phyloP scores from a whole-genome alignment of 1,139 yeast genomes.

The Yamadazyma sp. region DNA sequence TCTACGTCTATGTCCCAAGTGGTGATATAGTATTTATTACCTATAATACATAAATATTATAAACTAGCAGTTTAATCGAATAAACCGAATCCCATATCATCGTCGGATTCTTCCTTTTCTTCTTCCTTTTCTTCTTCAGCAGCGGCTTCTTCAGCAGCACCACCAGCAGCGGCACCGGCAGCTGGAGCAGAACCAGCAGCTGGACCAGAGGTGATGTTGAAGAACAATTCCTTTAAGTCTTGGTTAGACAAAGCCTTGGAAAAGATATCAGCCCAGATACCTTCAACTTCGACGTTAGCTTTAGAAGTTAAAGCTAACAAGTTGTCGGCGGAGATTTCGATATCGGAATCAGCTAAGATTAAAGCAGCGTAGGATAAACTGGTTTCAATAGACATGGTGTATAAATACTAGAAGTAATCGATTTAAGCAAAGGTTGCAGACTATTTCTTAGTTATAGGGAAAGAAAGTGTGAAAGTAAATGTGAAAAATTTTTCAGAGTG shows the following conservation, averaged over 20 bases:
- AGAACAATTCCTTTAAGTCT: slow-evolving; percentile 73
- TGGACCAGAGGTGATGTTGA: slow-evolving; percentile 75
- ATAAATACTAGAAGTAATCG: slow-evolving; percentile 42
- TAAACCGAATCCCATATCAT: slow-evolving; percentile 94
- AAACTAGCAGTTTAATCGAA: slow-evolving; percentile 38
- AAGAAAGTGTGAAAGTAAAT: neutral
- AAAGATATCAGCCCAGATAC: slow-evolving; percentile 79
- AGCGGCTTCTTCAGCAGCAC: slow-evolving; percentile 57
- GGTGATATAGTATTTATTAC: slow-evolving; percentile 3
- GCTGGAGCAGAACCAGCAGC: slow-evolving; percentile 60
- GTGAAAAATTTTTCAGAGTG: slow-evolving; percentile 10
- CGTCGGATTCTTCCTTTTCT: slow-evolving; percentile 62
- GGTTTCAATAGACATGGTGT: slow-evolving; percentile 72
- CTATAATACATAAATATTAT: slow-evolving; percentile 5
- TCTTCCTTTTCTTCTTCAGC: slow-evolving; percentile 57
- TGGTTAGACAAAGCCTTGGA: slow-evolving; percentile 80
- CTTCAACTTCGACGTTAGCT: slow-evolving; percentile 50
- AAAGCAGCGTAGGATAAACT: slow-evolving; percentile 87
- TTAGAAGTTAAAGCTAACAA: slow-evolving; percentile 60
- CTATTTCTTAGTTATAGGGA: slow-evolving; percentile 54
- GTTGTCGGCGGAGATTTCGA: slow-evolving; percentile 78
- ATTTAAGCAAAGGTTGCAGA: slow-evolving; percentile 58
- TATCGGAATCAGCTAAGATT: slow-evolving; percentile 82
- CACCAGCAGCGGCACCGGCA: slow-evolving; percentile 57
- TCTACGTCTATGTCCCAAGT: no score